Evolutionary conservation across 148 eudicot genomes (phyloP).

Genomic region (Beta vulgaris): DNA sequence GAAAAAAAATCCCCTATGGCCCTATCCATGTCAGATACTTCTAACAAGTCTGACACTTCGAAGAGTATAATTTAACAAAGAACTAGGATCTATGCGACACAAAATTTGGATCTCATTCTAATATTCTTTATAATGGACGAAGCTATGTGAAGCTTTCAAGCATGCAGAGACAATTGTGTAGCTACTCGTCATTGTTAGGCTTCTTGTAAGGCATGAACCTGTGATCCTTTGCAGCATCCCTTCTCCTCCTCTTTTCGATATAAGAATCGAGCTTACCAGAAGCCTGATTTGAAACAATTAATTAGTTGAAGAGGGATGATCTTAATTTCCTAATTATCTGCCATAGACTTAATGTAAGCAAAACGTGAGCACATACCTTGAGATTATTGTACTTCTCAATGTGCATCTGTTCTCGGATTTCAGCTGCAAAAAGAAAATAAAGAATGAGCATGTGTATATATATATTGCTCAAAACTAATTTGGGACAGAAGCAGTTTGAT

Average conservation of each 20-base stretch:
- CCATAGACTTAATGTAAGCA: background rate
- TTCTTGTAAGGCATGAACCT: constrained; percentile 82
- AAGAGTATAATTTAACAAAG: background rate
- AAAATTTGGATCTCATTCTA: background rate
- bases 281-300: constrained; percentile 37
- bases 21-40: background rate
- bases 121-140: too few species aligned
- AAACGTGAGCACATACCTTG: constrained; percentile 47
- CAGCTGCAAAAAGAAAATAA: constrained; percentile 61
- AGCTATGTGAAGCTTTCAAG: too few species aligned
- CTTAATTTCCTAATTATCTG: background rate
- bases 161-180: background rate
- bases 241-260: constrained; percentile 65
- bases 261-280: constrained; percentile 75
- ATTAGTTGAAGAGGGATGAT: background rate
- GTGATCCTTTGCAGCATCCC: constrained; percentile 82
- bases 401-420: constrained; percentile 60
- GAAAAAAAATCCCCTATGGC: background rate
- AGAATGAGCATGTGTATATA: background rate
- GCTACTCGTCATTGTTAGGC: constrained; percentile 31
- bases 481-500: background rate
- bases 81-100: background rate
- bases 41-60: background rate
- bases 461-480: background rate
- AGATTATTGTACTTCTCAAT: constrained; percentile 69